Base-by-base conservation (phyloP, 2,329 filamentous ascomycete species). In the Graphilbum sp. region DNA sequence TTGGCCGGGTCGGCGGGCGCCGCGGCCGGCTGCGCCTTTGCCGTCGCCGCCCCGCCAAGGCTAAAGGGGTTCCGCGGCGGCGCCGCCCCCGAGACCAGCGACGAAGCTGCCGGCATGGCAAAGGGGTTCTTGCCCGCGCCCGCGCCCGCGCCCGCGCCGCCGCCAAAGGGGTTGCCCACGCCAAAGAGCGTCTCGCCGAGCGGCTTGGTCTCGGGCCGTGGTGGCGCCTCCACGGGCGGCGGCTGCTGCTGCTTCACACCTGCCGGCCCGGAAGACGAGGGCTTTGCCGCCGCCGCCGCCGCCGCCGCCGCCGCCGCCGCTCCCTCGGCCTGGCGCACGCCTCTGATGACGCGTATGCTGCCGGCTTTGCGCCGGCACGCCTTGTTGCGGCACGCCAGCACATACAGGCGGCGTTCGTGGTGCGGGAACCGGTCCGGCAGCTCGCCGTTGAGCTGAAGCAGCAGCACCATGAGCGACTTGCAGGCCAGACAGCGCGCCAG, bases 391-490 rank as follows among this genome's bases (percentile, higher is more conserved):
- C 90, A 98, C 16, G 72, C 72, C 55, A 93, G 86, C 12, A 98
- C 66, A 52, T 95, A 96, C 16, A 98, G 55, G 44, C 88, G 74
- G 47, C 90, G 70, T 51, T 95, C 85, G 57, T 96, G 84, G 40
- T 78, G 75, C 2, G 86, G 81, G 51, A 94, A 95, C 35, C 75
- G 69, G 39, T 88, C 80, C 13, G 86, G 87, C 4, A 96, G 68
- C 54, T 95, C 86, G 50, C 75, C 87, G 57, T 98, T 85, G 21
- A 98, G 70, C 57, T 98, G 86, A 34, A 98, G 70, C 3, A 98
- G 71, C 11, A 96, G 68, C 2, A 75, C 77, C 73, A 95, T 85
- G 37, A 84, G 60, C 37, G 76, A 72, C 47, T 85, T 82, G 72
- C 90, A 98, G 46, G 82, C 70, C 58, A 82, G 85, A 64, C 90